Evolutionary conservation across 2,329 filamentous ascomycete genomes (phyloP), one percentile per base, ranked within the genome.

Genomic region (Pseudogymnoascus pannorum): DNA sequence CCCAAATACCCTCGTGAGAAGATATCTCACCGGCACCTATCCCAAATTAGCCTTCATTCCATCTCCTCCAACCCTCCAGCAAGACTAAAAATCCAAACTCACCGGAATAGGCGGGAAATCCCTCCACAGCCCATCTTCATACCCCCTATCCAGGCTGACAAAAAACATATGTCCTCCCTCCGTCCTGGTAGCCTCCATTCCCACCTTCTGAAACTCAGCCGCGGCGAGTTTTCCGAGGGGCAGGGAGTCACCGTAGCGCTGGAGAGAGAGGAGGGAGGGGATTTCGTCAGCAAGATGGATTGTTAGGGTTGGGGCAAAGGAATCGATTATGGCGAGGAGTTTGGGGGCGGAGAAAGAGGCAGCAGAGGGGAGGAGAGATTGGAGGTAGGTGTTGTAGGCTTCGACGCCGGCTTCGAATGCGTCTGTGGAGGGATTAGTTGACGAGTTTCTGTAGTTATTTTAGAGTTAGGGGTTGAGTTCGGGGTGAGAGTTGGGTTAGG

Each of bases 161-260:
- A 64, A 63, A 35, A 67, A 67, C 61, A 65, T 64, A 2, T 63
- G 63, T 1, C 62, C 62, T 3, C 62, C 66, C 2, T 60, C 61
- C 31, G 59, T 63, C n/a, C 60, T 60, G 9, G 57, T 59, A 5
- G 63, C 51, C 14, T 40, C 31, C 4, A 64, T 18, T 1, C 62
- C 62, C 4, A 61, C 42, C 57, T 64, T 67, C 26, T 33, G 22
- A 8, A 62, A 40, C 14, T 64, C 64, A 5, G 61, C 42, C 6
- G 63, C 18, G 11, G 42, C 14, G 7, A 64, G 61, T 7, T 20
- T 54, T 12, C 4, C 9, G 1, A 66, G 44, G 6, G 58, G 58
- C 20, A 64, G 58, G 5, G n/a, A 35, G 20, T 40, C 36, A 11
- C 64, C 61, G 59, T 58, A 64, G 16, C 35, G 54, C 0, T 57